These are phyloP conservation scores for Aspergillus sp. DNA, from an alignment of 2,329 filamentous ascomycete genomes.

Conservation along the genomic window DNA sequence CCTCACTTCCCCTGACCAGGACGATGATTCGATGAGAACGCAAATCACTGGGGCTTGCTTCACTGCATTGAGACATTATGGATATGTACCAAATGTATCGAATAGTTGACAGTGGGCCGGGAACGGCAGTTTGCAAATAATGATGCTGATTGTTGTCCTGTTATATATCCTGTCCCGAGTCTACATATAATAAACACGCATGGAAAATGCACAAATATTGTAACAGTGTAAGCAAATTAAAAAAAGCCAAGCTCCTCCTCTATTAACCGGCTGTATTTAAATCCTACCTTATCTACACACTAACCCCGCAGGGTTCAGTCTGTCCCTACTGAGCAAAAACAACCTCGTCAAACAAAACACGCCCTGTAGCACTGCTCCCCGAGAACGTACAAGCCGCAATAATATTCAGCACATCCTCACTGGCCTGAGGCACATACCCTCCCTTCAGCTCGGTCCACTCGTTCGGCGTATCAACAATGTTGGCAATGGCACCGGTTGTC, in stretches of 20 bases:
- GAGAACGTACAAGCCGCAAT: neutral
- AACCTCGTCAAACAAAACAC: neutral
- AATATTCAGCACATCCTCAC: slow-evolving; percentile 8
- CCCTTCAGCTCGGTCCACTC: slow-evolving; percentile 21
- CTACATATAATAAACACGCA: too few species aligned
- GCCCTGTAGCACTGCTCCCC: neutral
- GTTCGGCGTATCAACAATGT: slow-evolving; percentile 8
- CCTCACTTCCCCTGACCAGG: neutral
- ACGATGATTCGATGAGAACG: too few species aligned
- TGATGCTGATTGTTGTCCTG: too few species aligned
- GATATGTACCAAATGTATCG: too few species aligned
- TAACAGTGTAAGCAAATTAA: too few species aligned
- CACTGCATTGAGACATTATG: too few species aligned
- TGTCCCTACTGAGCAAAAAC: neutral
- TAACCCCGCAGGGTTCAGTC: neutral
- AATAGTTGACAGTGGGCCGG: too few species aligned
- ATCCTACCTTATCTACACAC: neutral
- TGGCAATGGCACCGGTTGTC: slow-evolving; percentile 15
- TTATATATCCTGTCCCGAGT: too few species aligned
- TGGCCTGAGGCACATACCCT: slow-evolving; percentile 14
- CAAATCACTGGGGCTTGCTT: too few species aligned
- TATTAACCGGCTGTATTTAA: neutral
- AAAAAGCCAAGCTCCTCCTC: neutral
- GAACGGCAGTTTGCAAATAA: too few species aligned
- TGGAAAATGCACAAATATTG: too few species aligned